Percentiles rank a stretch among this genome's conserved stretches.
These are phyloP conservation scores for Triticum aestivum DNA, from an alignment of 176 grass and related monocot genomes.

Conservation along the genomic window DNA sequence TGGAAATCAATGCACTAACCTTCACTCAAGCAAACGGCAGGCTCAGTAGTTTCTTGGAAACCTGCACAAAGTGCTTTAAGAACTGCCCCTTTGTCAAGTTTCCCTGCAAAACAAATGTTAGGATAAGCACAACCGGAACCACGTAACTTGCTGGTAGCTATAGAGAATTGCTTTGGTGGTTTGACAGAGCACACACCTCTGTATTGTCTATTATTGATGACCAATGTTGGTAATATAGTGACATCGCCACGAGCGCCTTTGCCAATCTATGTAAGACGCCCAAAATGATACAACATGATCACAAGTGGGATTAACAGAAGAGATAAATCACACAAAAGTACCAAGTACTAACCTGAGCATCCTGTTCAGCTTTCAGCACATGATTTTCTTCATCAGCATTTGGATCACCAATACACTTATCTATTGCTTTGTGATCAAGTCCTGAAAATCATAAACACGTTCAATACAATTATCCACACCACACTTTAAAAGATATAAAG, in stretches of 20 bases:
- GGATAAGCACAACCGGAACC: constrained; percentile 13
- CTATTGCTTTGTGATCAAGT: constrained; percentile 74
- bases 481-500: neutral
- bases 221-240: constrained; percentile 91
- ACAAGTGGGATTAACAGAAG: constrained; percentile 17
- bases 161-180: neutral
- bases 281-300: constrained; percentile 23
- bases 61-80: constrained; percentile 93
- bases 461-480: neutral
- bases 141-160: neutral
- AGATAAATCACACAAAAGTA: constrained; percentile 1
- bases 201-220: constrained; percentile 97
- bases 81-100: constrained; percentile 84
- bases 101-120: constrained; percentile 51
- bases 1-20: constrained; percentile 38
- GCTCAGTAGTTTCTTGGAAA: constrained; percentile 80
- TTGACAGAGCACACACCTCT: constrained; percentile 54
- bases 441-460: neutral
- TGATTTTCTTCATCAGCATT: constrained; percentile 82
- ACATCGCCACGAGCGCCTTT: constrained; percentile 87
- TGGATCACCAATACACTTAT: constrained; percentile 81
- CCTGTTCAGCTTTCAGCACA: constrained; percentile 88
- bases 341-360: constrained; percentile 72
- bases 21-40: constrained; percentile 82
- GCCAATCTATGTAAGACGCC: constrained; percentile 58